These are phyloP conservation scores for Eimeria falciformis DNA, from an alignment of 169 alveolate genomes.

Conservation along the genomic window DNA sequence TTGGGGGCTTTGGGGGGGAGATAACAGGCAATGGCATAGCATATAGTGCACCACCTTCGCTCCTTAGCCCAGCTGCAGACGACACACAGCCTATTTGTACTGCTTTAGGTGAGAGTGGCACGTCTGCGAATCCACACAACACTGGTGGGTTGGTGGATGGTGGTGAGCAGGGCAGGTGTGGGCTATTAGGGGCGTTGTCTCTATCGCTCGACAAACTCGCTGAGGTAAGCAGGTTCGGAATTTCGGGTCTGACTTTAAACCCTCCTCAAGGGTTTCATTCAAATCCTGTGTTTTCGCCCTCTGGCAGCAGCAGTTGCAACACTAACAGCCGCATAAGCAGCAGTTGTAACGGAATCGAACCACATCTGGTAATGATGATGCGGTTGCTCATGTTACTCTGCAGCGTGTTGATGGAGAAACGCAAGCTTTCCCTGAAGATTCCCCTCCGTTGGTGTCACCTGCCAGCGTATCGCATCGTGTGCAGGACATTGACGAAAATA, in stretches of 20 bases:
- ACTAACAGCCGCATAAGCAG: too few relatives aligned
- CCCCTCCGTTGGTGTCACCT: conserved; percentile 2
- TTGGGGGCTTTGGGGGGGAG: neutral
- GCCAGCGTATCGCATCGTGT: neutral
- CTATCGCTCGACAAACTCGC: conserved; percentile 19
- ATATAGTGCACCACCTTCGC: conserved; percentile 15
- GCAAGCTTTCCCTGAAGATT: neutral
- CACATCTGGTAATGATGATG: too few relatives aligned
- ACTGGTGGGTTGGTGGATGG: conserved; percentile 13
- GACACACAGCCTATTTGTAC: neutral
- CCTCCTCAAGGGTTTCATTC: too few relatives aligned
- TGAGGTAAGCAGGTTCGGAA: conserved; percentile 52
- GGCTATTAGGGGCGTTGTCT: conserved; percentile 28
- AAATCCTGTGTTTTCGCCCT: too few relatives aligned
- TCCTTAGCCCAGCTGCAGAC: neutral
- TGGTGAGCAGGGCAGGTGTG: conserved; percentile 7
- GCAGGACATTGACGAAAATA: conserved; percentile 6
- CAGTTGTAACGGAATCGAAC: too few relatives aligned
- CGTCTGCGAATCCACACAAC: neutral
- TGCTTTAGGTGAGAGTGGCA: neutral
- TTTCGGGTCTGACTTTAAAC: too few relatives aligned
- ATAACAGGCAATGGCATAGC: neutral
- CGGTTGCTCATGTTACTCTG: too few relatives aligned
- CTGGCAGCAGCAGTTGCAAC: too few relatives aligned
- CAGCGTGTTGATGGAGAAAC: conserved; percentile 21